phyloP scores from a whole-genome alignment of 495 filamentous ascomycete species.

The Neurospora tetrasperma region DNA sequence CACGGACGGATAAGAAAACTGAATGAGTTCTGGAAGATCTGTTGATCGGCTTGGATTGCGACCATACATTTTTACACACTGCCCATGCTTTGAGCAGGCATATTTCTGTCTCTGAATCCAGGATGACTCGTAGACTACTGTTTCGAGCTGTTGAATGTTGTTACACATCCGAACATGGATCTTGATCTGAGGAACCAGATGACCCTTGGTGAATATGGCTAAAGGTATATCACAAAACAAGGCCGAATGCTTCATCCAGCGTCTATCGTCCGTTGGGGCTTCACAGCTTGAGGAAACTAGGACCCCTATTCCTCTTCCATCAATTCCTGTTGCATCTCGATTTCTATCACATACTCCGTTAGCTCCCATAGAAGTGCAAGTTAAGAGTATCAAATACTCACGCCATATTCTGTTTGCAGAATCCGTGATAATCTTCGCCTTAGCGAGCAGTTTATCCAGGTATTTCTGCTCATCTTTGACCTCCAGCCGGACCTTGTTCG shows the following conservation, averaged over 20 bases:
- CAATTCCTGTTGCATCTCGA: conserved; percentile 34
- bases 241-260: neutral
- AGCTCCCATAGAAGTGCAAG: conserved; percentile 11
- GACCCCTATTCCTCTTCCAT: conserved; percentile 27
- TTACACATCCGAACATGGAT: neutral
- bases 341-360: conserved; percentile 18
- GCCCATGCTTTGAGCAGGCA: neutral
- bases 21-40: neutral
- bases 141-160: neutral
- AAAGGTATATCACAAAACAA: neutral
- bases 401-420: conserved; percentile 67
- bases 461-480: conserved; percentile 53
- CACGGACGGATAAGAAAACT: neutral
- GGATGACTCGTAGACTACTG: neutral
- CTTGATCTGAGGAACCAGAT: neutral
- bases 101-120: neutral
- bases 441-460: conserved; percentile 50
- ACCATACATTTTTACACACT: neutral
- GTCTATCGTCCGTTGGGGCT: neutral
- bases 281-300: neutral
- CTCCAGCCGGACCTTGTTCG: conserved; percentile 50
- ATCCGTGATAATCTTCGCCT: conserved; percentile 58
- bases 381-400: conserved; percentile 26
- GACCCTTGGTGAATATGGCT: neutral
- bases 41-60: neutral